Percentiles rank a stretch among this genome's conserved stretches.
phyloP scores from a whole-genome alignment of 768 basidiomycete genomes.

The Naganishia friedmannii region DNA sequence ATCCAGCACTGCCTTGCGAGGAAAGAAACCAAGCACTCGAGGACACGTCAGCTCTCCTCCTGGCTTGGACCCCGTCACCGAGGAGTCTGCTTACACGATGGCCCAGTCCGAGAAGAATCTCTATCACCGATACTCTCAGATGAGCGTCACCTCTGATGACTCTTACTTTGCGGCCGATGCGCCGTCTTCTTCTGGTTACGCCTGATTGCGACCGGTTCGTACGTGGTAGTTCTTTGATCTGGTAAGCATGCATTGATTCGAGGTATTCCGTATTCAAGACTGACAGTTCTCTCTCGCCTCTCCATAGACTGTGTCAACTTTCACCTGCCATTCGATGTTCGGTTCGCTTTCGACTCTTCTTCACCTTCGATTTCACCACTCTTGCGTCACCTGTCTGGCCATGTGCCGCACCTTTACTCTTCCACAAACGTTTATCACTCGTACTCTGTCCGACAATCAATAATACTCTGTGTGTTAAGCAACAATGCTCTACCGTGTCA shows the following conservation, averaged over 20 bases:
- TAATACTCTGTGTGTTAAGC: too few relatives aligned
- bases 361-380: not conserved
- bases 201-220: not conserved
- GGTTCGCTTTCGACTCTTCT: not conserved
- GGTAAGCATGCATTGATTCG: too few relatives aligned
- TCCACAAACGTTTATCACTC: too few relatives aligned
- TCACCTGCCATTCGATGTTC: not conserved
- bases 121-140: not conserved
- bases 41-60: not conserved
- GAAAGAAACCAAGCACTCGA: not conserved
- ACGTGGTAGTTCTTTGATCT: not conserved
- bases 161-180: not conserved
- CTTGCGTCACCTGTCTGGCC: not conserved
- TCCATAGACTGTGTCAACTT: not conserved
- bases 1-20: not conserved
- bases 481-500: too few relatives aligned
- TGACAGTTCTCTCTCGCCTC: not conserved
- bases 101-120: not conserved
- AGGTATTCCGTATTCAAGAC: not conserved
- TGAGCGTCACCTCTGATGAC: not conserved
- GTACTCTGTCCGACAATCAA: too few relatives aligned
- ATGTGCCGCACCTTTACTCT: too few relatives aligned
- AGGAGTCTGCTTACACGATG: not conserved
- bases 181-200: not conserved
- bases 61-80: not conserved